A percentile compares a stretch with the other conserved stretches of the same genome.
phyloP scores from a whole-genome alignment of 2,329 filamentous ascomycete species.

The Dryadomyces quercivorus region DNA sequence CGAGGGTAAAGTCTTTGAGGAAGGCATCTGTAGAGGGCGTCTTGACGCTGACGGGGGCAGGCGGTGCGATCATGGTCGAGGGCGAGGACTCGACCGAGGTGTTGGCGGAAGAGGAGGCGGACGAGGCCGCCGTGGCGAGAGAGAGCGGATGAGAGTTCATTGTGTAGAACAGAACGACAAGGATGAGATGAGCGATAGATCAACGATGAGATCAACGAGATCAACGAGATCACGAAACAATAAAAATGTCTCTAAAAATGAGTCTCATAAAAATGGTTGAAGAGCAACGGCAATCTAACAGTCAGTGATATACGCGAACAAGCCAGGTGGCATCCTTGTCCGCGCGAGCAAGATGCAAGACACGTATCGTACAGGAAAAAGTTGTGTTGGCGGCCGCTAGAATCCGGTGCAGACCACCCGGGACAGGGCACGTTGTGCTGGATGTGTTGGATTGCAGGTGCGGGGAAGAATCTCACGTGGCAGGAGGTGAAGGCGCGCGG shows the following conservation, averaged over 20 bases:
- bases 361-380: too few species aligned
- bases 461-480: background rate
- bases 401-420: too few species aligned
- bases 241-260: too few species aligned
- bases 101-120: background rate
- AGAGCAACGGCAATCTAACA: too few species aligned
- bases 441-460: background rate
- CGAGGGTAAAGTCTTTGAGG: conserved; percentile 68
- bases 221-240: too few species aligned
- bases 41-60: conserved; percentile 19
- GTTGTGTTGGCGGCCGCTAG: too few species aligned
- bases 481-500: background rate
- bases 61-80: conserved; percentile 16
- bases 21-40: conserved; percentile 42
- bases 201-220: too few species aligned
- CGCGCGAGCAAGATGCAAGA: too few species aligned
- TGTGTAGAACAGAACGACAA: too few species aligned
- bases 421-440: background rate
- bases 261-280: too few species aligned
- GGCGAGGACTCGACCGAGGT: conserved; percentile 16
- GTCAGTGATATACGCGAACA: background rate
- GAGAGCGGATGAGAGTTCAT: background rate
- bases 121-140: conserved; percentile 6
- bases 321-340: too few species aligned
- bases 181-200: too few species aligned